phyloP scores from a whole-genome alignment of 2,329 filamentous ascomycete species.

The Neodidymelliopsis sp. region DNA sequence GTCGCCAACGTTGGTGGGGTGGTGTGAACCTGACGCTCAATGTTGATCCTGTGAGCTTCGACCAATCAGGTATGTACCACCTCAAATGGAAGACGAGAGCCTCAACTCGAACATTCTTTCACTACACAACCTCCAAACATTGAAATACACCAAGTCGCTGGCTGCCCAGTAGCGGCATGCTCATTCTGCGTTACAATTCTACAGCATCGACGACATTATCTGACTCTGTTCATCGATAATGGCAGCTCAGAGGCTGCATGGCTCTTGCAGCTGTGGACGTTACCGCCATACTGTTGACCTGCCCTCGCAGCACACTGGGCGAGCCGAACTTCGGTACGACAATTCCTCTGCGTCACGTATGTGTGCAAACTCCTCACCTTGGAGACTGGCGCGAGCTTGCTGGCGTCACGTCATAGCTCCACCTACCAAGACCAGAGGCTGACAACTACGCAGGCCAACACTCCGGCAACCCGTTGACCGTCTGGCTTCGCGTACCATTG shows the following conservation, averaged over 20 bases:
- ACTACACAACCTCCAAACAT: constrained; percentile 3
- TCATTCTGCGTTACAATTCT: too few species aligned
- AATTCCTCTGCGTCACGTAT: constrained; percentile 74
- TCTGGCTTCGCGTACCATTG: constrained; percentile 84
- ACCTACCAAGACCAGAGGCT: constrained; percentile 7
- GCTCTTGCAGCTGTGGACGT: constrained; percentile 84
- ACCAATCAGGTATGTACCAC: constrained; percentile 9
- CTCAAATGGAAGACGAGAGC: constrained; percentile 9
- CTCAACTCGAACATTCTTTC: constrained; percentile 19
- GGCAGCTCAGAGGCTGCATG: constrained; percentile 65
- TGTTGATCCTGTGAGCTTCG: constrained; percentile 5
- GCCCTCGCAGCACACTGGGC: constrained; percentile 68
- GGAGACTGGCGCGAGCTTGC: neutral
- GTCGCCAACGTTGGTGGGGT: neutral
- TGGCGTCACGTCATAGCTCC: constrained; percentile 21
- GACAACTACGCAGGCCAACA: constrained; percentile 59
- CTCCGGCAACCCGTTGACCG: constrained; percentile 75
- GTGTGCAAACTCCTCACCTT: constrained; percentile 47
- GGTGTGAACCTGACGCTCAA: constrained; percentile 1
- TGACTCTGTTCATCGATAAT: constrained; percentile 16
- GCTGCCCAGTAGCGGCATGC: neutral
- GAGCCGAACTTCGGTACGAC: constrained; percentile 71
- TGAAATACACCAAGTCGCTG: constrained; percentile 14
- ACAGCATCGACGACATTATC: neutral
- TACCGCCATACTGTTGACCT: constrained; percentile 81